Percentiles rank a stretch among this genome's conserved stretches.
These are phyloP conservation scores for Paulownia fortunei DNA, from an alignment of 257 asterid species.

Conservation along the genomic window DNA sequence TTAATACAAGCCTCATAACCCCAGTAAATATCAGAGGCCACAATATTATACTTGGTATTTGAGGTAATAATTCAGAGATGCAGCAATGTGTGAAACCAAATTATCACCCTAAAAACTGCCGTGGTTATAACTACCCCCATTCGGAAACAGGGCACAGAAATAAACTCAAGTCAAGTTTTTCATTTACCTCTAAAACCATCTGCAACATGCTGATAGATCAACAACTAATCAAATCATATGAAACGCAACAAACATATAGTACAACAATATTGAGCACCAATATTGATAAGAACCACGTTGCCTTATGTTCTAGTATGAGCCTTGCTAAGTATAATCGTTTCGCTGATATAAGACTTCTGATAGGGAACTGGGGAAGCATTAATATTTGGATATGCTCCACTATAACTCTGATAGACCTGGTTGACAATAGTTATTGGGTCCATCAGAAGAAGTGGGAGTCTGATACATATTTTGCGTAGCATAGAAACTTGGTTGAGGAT, in stretches of 20 bases:
- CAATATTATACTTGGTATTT: not conserved
- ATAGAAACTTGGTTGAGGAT: conserved; percentile 28
- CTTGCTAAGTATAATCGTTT: conserved; percentile 29
- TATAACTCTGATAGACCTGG: conserved; percentile 34
- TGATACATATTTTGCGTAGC: conserved; percentile 34
- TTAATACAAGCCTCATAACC: not conserved
- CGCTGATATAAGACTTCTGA: conserved; percentile 38
- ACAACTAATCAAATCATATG: conserved; percentile 7
- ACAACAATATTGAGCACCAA: conserved; percentile 39
- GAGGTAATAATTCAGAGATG: not conserved
- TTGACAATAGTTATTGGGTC: conserved; percentile 32
- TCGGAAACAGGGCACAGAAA: not conserved
- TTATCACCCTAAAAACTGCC: not conserved
- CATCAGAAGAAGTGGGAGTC: conserved; percentile 38
- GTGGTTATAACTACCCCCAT: not conserved
- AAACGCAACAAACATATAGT: conserved; percentile 24
- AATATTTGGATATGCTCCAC: conserved; percentile 27
- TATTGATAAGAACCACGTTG: conserved; percentile 48
- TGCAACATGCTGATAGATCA: not conserved
- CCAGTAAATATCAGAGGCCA: not conserved
- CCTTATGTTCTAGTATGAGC: conserved; percentile 35
- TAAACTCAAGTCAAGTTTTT: not conserved
- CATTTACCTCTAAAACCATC: conserved; percentile 3
- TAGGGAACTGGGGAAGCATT: conserved; percentile 41
- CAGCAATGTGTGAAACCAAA: not conserved